phyloP scores from a whole-genome alignment of 345 rosid species.

The Syzygium grande region DNA sequence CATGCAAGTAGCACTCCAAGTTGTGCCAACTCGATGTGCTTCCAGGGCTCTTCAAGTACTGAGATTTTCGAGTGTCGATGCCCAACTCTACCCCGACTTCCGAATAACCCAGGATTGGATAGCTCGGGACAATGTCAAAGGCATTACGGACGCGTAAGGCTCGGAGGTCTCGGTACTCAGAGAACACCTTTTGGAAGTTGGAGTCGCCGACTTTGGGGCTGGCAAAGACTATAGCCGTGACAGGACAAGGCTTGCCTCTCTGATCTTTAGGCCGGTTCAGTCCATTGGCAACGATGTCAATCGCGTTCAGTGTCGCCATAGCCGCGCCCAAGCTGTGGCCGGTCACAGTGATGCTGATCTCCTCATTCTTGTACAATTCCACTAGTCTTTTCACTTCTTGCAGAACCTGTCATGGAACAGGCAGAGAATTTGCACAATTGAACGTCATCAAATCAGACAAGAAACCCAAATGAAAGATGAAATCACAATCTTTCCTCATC shows the following conservation, averaged over 20 bases:
- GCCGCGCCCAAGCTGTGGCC: constrained; percentile 75
- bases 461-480: not conserved
- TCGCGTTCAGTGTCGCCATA: constrained; percentile 44
- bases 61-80: constrained; percentile 52
- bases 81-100: constrained; percentile 64
- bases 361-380: constrained; percentile 48
- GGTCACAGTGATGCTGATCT: constrained; percentile 51
- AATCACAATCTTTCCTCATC: not conserved
- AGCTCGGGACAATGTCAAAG: constrained; percentile 53
- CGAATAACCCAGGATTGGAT: constrained; percentile 49
- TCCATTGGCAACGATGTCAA: constrained; percentile 58
- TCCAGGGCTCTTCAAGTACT: constrained; percentile 55
- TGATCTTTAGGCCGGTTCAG: constrained; percentile 26
- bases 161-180: constrained; percentile 35
- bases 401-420: constrained; percentile 12
- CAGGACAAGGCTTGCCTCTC: constrained; percentile 20
- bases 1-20: constrained; percentile 65
- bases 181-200: constrained; percentile 30
- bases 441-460: not conserved
- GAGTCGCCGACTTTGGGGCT: constrained; percentile 67
- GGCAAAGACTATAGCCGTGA: constrained; percentile 50
- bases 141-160: constrained; percentile 39
- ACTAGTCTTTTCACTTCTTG: constrained; percentile 42
- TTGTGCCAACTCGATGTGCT: constrained; percentile 37
- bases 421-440: not conserved